Base-by-base conservation (phyloP, 2,329 filamentous ascomycete species). In the Neurospora crassa region DNA sequence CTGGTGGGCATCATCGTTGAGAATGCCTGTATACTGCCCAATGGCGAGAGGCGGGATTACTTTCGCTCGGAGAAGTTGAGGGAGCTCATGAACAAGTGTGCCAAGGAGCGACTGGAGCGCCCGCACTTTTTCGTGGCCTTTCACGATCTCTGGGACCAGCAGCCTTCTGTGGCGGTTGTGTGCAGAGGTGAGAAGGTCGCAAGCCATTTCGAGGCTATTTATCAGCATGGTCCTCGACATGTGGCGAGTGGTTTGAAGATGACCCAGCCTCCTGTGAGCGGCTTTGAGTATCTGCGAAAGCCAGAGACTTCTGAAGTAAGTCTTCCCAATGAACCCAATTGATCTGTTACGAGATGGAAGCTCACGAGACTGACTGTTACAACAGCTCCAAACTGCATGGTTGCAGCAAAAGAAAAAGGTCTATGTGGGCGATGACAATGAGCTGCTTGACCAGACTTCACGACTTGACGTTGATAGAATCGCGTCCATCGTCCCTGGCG, bases 21-120 rank as follows among this genome's bases (percentile, higher is more conserved):
- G 70, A 84, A 83, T 73, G 82, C 79, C 7, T 80, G 80, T 11
- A 83, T 84, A 18, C 76, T 82, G 7, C 76, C 78, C 6, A 79
- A 81, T 68, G 83, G 83, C 3, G 76, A 81, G 67, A 78, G 81
- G 24, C 77, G 82, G 24, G 82, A 84, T 72, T 84, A 82, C 74
- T 84, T 84, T 73, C 80, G 82, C 68, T 80, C 82, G 37, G 70
- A 75, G 12, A 72, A 77, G 3, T 78, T 83, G 68, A 79, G 82
- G 20, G 73, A 76, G 1, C 71, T 76, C 45, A 78, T 81, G 75
- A 68, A 74, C 4, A 73, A 74, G 20, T 80, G 78, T 45, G 76
- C 72, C 42, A 74, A 76, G 59, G 76, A 80, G 72, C 78, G 80
- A 8, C 71, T 78, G 16, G 74, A 73, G n/a, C 73, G 77, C 6